phyloP scores from a whole-genome alignment of 208 protist species.

The Vickermania ingenoplastis region DNA sequence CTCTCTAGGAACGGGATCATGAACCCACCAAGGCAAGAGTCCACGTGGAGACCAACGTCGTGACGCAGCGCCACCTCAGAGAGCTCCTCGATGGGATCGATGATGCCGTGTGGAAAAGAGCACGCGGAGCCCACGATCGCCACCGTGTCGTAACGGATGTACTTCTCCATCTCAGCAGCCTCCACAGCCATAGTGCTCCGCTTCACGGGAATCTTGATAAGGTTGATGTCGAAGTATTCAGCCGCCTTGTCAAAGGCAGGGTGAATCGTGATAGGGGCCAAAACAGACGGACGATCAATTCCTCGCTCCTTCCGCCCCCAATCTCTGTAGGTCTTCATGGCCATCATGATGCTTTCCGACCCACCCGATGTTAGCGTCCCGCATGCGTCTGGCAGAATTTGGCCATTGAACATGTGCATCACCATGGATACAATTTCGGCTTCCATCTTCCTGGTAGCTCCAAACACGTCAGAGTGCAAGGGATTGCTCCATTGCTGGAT shows the following conservation, averaged over 20 bases:
- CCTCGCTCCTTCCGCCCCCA: slow-evolving; percentile 63
- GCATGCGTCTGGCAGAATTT: slow-evolving; percentile 75
- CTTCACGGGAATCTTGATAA: slow-evolving; percentile 90
- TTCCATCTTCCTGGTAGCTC: slow-evolving; percentile 96
- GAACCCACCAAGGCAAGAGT: slow-evolving; percentile 97
- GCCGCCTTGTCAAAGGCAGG: slow-evolving; percentile 97
- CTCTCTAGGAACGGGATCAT: slow-evolving; percentile 94
- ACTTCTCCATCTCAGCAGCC: slow-evolving; percentile 66
- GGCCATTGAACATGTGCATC: slow-evolving; percentile 91
- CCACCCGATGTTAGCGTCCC: slow-evolving; percentile 95
- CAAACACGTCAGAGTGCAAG: slow-evolving; percentile 94
- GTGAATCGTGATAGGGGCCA: slow-evolving; percentile 91
- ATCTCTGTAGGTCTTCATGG: slow-evolving; percentile 95
- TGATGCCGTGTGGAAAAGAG: slow-evolving; percentile 92
- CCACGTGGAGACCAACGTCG: slow-evolving; percentile 96
- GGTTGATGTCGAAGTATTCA: slow-evolving; percentile 93
- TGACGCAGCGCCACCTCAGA: slow-evolving; percentile 78
- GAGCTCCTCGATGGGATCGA: slow-evolving; percentile 89
- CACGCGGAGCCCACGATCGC: slow-evolving; percentile 92
- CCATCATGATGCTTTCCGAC: slow-evolving; percentile 97
- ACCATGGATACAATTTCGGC: slow-evolving; percentile 95
- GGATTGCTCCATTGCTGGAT: slow-evolving; percentile 94
- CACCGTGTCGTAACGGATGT: slow-evolving; percentile 94
- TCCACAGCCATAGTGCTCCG: slow-evolving; percentile 64
- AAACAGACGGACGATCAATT: slow-evolving; percentile 87